Base-by-base conservation (phyloP, 2,329 filamentous ascomycete species). In the Scytalidium sp. region DNA sequence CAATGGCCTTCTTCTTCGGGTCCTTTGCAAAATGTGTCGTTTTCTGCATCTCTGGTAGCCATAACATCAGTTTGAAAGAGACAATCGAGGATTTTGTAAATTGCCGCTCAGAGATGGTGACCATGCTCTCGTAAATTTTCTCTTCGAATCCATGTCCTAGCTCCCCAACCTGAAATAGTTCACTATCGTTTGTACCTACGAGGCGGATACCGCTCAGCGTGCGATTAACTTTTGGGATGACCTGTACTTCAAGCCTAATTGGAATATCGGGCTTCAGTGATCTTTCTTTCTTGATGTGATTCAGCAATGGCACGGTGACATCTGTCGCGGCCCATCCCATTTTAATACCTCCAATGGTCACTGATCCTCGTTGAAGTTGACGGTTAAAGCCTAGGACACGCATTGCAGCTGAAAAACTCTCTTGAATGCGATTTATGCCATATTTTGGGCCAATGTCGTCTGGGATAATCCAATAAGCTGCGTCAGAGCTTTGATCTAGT, bases 391-490 rank as follows among this genome's bases (percentile, higher is more conserved):
- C 32, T n/a, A 55, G 47, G 1, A 56, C 42, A 22, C 44, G 32
- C 43, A 56, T 54, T 3, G 51, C 56, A 15, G 29, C 9, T 45
- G 51, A 48, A 40, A 58, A 59, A 2, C 41, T 49, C 8, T 49
- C 39, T 32, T 61, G 56, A n/a, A 53, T 25, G 19, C 56, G 53
- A 46, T 61, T 61, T 20, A 56, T 45, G 6, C 54, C 58, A 46
- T 52, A 54, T 15, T 25, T 25, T 2, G 15, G 11, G 5, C 39
- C 19, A 2, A 47, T 2, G 29, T 45, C 42, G 11, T 19, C 41
- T 13, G 59, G 55, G 19, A 61, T 22, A n/a, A 55, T 60, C 59
- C 59, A 61, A 43, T 59, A 61, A 23, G 46, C 29, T 20, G 43
- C 48, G 19, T 40, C 42, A 19, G 19, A 11, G 3, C 41, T 22